Evolutionary conservation across 139 green algal species (phyloP).

Genomic region (Chlamydomonas incerta): DNA sequence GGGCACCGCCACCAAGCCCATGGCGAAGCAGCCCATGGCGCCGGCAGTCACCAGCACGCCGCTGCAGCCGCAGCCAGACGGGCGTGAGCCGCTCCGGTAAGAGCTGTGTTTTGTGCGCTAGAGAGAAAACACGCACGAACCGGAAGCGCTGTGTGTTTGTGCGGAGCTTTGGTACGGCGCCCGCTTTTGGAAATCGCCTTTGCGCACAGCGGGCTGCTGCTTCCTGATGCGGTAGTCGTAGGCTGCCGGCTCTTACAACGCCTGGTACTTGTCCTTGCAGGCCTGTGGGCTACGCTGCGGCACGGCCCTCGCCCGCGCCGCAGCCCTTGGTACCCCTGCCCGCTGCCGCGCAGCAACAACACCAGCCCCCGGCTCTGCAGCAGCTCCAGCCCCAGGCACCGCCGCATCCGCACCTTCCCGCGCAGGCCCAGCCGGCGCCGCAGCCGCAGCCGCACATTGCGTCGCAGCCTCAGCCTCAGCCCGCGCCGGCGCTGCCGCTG

Average conservation of each 20-base stretch:
- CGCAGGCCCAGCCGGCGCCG: not conserved
- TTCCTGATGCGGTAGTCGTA: too few species aligned
- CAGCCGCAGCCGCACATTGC: constrained; percentile 7
- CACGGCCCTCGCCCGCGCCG: not conserved
- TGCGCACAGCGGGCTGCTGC: too few species aligned
- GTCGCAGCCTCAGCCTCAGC: not conserved
- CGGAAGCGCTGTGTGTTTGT: too few species aligned
- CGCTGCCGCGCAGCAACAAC: too few species aligned
- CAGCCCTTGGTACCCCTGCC: too few species aligned
- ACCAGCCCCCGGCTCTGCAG: too few species aligned
- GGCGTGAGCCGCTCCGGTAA: constrained; percentile 14
- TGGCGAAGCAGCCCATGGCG: not conserved
- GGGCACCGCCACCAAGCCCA: not conserved
- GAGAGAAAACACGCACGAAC: too few species aligned
- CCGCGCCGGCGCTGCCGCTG: constrained; percentile 7
- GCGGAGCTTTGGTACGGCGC: too few species aligned
- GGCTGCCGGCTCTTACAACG: too few species aligned
- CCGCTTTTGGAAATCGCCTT: too few species aligned
- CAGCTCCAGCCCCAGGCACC: too few species aligned
- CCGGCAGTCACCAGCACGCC: not conserved
- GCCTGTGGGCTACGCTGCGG: not conserved
- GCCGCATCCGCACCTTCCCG: too few species aligned
- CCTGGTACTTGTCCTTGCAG: not conserved
- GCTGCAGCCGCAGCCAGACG: not conserved
- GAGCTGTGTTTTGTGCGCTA: not conserved